Percentiles rank a stretch among this genome's conserved stretches.
Conservation (phyloP, 1,284 basidiomycete species). For the Apiotrichum laibachii region DNA sequence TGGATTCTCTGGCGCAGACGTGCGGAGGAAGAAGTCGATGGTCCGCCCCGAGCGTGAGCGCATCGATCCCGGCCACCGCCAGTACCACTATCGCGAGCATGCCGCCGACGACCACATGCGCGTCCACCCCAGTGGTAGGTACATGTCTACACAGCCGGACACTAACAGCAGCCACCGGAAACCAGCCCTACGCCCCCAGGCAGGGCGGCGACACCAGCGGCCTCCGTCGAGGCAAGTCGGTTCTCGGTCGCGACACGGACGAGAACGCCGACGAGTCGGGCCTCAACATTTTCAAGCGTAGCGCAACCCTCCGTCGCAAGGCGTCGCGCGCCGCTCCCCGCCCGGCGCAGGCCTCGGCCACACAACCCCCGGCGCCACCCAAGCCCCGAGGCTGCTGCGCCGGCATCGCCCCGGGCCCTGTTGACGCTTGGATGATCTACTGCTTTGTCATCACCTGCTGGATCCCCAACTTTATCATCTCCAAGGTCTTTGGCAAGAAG, state of each 20-base stretch:
- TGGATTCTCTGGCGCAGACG: slow-evolving; percentile 48
- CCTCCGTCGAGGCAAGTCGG: slow-evolving; percentile 77
- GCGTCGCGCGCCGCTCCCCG: slow-evolving; percentile 55
- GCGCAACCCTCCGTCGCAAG: slow-evolving; percentile 70
- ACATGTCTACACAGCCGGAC: background rate
- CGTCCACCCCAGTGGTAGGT: slow-evolving; percentile 75
- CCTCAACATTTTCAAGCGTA: slow-evolving; percentile 77
- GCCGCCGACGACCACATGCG: slow-evolving; percentile 76
- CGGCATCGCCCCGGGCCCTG: slow-evolving; percentile 72
- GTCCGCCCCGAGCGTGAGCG: slow-evolving; percentile 93
- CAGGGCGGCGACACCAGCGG: slow-evolving; percentile 46
- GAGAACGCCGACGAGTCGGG: slow-evolving; percentile 85
- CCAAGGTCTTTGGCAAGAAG: slow-evolving; percentile 63
- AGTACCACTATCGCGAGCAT: slow-evolving; percentile 92
- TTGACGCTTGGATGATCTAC: slow-evolving; percentile 94
- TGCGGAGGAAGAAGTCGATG: slow-evolving; percentile 84
- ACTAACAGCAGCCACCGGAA: slow-evolving; percentile 67
- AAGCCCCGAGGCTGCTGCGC: slow-evolving; percentile 25
- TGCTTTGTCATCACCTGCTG: slow-evolving; percentile 83
- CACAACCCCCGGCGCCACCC: slow-evolving; percentile 10
- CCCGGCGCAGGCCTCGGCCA: slow-evolving; percentile 28
- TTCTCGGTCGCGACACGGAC: slow-evolving; percentile 82
- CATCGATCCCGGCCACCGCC: slow-evolving; percentile 89
- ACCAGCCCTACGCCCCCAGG: slow-evolving; percentile 60
- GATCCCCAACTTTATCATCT: slow-evolving; percentile 71